Evolutionary conservation across 805 yeast genomes (phyloP), one percentile per base, ranked within the genome.

Genomic region (Metschnikowia proteae): DNA sequence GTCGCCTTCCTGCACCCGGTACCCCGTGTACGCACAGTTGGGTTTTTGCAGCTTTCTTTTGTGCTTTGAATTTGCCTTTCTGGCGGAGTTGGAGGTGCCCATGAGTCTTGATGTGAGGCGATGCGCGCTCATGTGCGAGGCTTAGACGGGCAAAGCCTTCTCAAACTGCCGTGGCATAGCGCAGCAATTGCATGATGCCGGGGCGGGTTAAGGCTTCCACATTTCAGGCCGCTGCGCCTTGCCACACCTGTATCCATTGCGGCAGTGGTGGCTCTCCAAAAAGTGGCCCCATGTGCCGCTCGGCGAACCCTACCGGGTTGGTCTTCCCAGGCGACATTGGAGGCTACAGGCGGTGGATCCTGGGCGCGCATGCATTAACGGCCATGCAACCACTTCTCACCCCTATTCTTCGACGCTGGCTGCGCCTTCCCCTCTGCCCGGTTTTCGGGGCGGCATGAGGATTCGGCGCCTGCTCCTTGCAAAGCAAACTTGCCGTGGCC

Each of bases 11-110:
- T 11, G 28, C 23, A 53, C 50, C 6, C 44, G 10, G 38, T 47
- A 48, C 8, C 60, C 60, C 4, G 31, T n/a, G 43, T 55, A 55
- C 11, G 39, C 54, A 28, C 49, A 47, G 29, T 10, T 17, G 3
- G 40, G 35, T 11, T 39, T 27, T 36, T 25, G 45, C 26, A 32
- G 23, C 39, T 52, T 52, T 25, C 43, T 35, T 28, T 43, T 51
- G 11, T 30, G 11, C n/a, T 27, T 31, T 8, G 41, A 11, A 7
- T n/a, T n/a, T n/a, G 17, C 30, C 11, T 5, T 11, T 6, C 13
- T 13, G 11, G 35, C 22, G 28, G 44, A 7, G 38, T 13, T 13
- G 13, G 33, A 43, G 28, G 38, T 11, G 34, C 11, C 31, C 45
- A 43, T 34, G 43, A 25, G 27, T 30, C 8, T 22, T 4, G 34